phyloP scores from a whole-genome alignment of 2,329 filamentous ascomycete species.

The Tolypocladium sp. region DNA sequence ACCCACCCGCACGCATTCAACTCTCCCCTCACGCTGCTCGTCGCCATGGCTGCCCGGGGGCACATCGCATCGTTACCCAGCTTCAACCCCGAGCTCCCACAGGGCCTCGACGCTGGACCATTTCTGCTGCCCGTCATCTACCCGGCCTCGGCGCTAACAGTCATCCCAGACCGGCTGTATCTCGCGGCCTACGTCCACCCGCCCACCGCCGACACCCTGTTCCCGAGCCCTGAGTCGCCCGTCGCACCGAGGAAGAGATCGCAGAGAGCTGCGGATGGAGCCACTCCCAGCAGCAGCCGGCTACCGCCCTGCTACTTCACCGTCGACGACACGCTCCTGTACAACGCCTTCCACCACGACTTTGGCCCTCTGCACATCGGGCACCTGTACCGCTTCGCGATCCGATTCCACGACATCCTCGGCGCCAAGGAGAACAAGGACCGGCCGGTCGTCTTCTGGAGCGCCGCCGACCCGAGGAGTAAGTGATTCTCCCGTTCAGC shows the following conservation, averaged over 20 bases:
- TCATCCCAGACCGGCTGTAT: conserved; percentile 73
- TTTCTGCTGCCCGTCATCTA: neutral
- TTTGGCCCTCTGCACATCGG: conserved; percentile 97
- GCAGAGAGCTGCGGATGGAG: conserved; percentile 51
- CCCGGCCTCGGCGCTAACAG: conserved; percentile 10
- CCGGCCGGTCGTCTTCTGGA: conserved; percentile 92
- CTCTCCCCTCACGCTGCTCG: neutral
- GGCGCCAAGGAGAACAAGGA: conserved; percentile 86
- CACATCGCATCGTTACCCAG: neutral
- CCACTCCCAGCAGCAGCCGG: conserved; percentile 29
- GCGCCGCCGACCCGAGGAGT: conserved; percentile 84
- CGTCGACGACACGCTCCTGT: conserved; percentile 82
- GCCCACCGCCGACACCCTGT: conserved; percentile 72
- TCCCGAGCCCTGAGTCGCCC: conserved; percentile 76
- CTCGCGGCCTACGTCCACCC: conserved; percentile 82
- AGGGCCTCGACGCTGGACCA: neutral
- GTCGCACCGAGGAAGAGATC: conserved; percentile 25
- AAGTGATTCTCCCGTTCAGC: conserved; percentile 28
- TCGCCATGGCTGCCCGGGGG: neutral
- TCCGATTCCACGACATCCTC: conserved; percentile 90
- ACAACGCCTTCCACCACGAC: conserved; percentile 98
- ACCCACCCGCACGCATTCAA: neutral
- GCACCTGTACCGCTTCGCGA: conserved; percentile 91
- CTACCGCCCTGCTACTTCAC: conserved; percentile 84
- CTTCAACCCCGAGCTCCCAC: neutral